A percentile compares a stretch with the other conserved stretches of the same genome.
phyloP scores from a whole-genome alignment of 345 rosid genomes.

The Eucalyptus fibrosa region DNA sequence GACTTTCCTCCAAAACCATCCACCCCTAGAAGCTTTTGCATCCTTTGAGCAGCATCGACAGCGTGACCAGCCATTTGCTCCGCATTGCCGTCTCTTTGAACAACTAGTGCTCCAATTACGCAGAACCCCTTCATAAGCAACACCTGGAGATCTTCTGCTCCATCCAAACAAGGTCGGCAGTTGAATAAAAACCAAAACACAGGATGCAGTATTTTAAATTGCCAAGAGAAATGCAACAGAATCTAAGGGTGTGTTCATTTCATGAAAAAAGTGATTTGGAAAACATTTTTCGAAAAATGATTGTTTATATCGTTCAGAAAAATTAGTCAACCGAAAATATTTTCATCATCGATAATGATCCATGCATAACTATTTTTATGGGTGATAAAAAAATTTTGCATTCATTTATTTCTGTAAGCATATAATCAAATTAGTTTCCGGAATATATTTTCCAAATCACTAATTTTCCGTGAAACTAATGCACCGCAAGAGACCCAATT shows the following conservation, averaged over 20 bases:
- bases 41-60: slow-evolving; percentile 30
- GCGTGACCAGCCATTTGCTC: slow-evolving; percentile 42
- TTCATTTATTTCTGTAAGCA: too few relatives aligned
- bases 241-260: not conserved
- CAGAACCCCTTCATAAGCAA: slow-evolving; percentile 63
- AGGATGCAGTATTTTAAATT: not conserved
- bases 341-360: too few relatives aligned
- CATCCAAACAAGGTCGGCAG: not conserved
- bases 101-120: slow-evolving; percentile 54
- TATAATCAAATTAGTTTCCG: fast-evolving
- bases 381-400: too few relatives aligned
- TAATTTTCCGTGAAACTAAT: fast-evolving
- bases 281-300: too few relatives aligned
- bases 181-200: not conserved
- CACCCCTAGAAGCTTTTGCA: slow-evolving; percentile 30
- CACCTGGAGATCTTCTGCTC: slow-evolving; percentile 59
- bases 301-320: too few relatives aligned
- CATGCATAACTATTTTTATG: too few relatives aligned
- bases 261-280: too few relatives aligned
- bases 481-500: not conserved
- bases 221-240: not conserved
- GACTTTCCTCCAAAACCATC: slow-evolving; percentile 15
- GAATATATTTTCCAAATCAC: too few relatives aligned
- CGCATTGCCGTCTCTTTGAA: slow-evolving; percentile 23
- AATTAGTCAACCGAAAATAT: too few relatives aligned